Percentiles rank a stretch among this genome's conserved stretches.
Conservation (phyloP, 192 early-diverging fungal genomes). For the Lobulomyces angularis region DNA sequence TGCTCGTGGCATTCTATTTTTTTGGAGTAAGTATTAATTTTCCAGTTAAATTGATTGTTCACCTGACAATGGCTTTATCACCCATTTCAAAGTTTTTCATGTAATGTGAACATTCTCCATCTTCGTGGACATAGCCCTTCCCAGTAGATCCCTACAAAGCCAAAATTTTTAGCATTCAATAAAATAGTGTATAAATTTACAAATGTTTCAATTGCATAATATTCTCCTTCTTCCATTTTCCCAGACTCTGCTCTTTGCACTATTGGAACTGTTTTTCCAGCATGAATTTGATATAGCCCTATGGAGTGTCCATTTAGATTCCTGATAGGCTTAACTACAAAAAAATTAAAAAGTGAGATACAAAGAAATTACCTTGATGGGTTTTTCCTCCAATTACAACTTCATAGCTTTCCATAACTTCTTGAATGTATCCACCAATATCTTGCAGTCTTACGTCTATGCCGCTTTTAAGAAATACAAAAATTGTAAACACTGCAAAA, state of each 20-base stretch:
- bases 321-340: constrained; percentile 73
- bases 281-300: constrained; percentile 82
- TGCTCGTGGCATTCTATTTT: constrained; percentile 49
- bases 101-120: constrained; percentile 88
- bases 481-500: neutral
- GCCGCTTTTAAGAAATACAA: constrained; percentile 56
- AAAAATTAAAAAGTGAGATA: neutral
- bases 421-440: constrained; percentile 89
- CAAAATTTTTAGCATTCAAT: constrained; percentile 77
- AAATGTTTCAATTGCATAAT: constrained; percentile 1
- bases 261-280: constrained; percentile 90
- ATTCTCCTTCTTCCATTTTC: constrained; percentile 64
- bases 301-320: constrained; percentile 97
- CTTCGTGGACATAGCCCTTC: constrained; percentile 74
- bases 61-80: too few species aligned
- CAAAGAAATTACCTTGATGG: constrained; percentile 45
- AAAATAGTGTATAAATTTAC: constrained; percentile 1
- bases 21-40: neutral
- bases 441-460: constrained; percentile 92
- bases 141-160: constrained; percentile 97
- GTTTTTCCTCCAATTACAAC: constrained; percentile 88
- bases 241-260: constrained; percentile 74
- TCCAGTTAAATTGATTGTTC: neutral
- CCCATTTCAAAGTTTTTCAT: constrained; percentile 45
- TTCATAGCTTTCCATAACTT: constrained; percentile 98